Evolutionary conservation across 2,329 filamentous ascomycete species (phyloP), one percentile per base, ranked within the genome.

Genomic region (Chrysoporthe puriensis): DNA sequence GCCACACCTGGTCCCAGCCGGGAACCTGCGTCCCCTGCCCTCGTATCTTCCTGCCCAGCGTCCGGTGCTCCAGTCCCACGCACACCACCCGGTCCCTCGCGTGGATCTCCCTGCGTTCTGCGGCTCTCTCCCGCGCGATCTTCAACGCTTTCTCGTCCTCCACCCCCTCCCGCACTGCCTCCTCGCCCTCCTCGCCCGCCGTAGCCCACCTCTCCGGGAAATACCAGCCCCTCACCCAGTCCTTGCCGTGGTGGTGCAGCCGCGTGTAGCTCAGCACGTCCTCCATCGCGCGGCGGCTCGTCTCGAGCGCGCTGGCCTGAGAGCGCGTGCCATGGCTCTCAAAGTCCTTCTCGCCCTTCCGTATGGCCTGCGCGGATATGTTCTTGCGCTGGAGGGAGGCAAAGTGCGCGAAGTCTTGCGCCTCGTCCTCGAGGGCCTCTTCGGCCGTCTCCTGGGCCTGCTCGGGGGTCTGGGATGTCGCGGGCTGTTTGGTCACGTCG

Each of bases 331-430:
- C 92, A 79, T 98, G 94, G 40, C 92, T 90, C 80, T 98, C 96
- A 77, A 97, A 99, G 81, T 99, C 96, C 79, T 99, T 99, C 77
- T 97, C 94, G 69, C 96, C 96, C 71, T 94, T 93, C 72, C 95
- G 94, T 46, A 97, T 93, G 13, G 94, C 86, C 73, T 88, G 88
- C 62, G 83, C 78, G 9, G 84, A 85, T 56, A 84, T 78, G 59
- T 82, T 80, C 64, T 81, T 80, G 74, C 86, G 86, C 69, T 81
- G 77, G 70, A 85, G 79, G 42, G 84, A 80, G 3, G 82, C 81
- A 70, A 90, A 89, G 70, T 94, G 90, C 71, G 92, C 90, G 78
- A 95, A 97, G 80, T 98, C 95, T 74, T 94, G 93, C 1, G 90
- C 87, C 77, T 94, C 91, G 73, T 97, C 94, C 52, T 90, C 90